Evolutionary conservation across 2,329 filamentous ascomycete genomes (phyloP).

Genomic region (Sporothrix luriei): DNA sequence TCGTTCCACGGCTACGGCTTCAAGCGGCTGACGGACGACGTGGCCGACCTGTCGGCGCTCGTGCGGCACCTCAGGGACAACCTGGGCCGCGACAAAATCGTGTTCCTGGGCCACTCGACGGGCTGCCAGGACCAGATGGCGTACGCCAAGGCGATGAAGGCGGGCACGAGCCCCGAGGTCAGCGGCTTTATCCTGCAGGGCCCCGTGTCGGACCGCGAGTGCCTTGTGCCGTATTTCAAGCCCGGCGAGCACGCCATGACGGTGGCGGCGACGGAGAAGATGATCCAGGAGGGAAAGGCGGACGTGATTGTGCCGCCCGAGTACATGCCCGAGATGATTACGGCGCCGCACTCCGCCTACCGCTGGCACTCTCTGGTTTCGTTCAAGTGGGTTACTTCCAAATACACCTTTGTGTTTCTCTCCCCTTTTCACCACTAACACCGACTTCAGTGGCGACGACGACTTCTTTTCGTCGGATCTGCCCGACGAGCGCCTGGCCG

Average conservation of each 20-base stretch:
- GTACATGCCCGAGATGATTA: constrained; percentile 47
- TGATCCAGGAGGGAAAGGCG: constrained; percentile 58
- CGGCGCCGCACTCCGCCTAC: constrained; percentile 55
- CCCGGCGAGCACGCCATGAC: constrained; percentile 49
- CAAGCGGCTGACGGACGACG: constrained; percentile 55
- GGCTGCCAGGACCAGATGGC: constrained; percentile 64
- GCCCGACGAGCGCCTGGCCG: constrained; percentile 54
- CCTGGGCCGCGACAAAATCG: constrained; percentile 54
- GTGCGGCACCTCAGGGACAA: constrained; percentile 55
- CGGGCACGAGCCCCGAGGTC: constrained; percentile 54
- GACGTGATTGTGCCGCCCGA: constrained; percentile 58
- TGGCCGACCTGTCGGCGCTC: constrained; percentile 56
- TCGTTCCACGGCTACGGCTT: constrained; percentile 58
- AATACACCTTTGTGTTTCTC: not conserved
- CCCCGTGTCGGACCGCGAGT: constrained; percentile 76
- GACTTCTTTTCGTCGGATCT: constrained; percentile 87
- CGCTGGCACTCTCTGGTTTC: constrained; percentile 55
- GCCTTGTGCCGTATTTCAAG: constrained; percentile 51
- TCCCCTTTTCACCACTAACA: not conserved
- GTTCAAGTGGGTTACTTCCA: constrained; percentile 50
- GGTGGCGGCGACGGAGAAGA: constrained; percentile 54
- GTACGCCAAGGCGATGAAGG: constrained; percentile 51
- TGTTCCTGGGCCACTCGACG: constrained; percentile 62
- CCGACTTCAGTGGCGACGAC: constrained; percentile 65
- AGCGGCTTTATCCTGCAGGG: constrained; percentile 81